Percentiles rank a stretch among this genome's conserved stretches.
These are phyloP conservation scores for Globisporangium apiculatum DNA, from an alignment of 352 stramenopile genomes.

Conservation along the genomic window DNA sequence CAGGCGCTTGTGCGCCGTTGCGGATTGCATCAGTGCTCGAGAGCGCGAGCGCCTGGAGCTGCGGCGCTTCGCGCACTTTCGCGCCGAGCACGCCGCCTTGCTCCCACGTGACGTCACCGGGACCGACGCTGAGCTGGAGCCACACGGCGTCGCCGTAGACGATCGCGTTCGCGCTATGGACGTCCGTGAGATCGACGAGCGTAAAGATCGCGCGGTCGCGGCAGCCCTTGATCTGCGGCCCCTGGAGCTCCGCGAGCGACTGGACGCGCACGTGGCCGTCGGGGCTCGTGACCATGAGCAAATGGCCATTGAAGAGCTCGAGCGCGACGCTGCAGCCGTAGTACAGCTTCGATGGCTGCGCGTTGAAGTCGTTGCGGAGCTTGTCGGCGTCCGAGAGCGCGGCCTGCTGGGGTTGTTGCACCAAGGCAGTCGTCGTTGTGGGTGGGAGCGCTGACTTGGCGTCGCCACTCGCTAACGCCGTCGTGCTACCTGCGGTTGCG, in stretches of 20 bases:
- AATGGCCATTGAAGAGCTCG: conserved; percentile 68
- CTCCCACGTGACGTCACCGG: conserved; percentile 64
- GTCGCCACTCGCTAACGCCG: no score
- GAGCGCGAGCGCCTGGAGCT: conserved; percentile 56
- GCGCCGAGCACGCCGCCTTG: conserved; percentile 64
- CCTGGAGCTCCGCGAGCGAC: conserved; percentile 50
- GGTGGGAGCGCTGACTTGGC: no score
- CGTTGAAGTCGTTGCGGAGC: conserved; percentile 69
- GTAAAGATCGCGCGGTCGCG: conserved; percentile 65
- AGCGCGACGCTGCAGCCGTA: conserved; percentile 64
- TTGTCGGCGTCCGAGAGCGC: conserved; percentile 45
- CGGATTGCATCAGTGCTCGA: conserved; percentile 40
- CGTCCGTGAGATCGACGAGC: conserved; percentile 53
- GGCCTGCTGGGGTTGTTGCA: neutral
- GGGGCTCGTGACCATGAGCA: conserved; percentile 59
- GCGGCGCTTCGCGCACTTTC: conserved; percentile 64
- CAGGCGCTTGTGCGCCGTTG: conserved; percentile 34
- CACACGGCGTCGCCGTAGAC: conserved; percentile 72
- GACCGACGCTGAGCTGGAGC: conserved; percentile 62
- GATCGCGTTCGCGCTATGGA: conserved; percentile 57
- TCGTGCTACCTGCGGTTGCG: no score
- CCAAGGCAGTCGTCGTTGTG: no score
- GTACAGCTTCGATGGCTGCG: conserved; percentile 46
- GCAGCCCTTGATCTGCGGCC: conserved; percentile 36
- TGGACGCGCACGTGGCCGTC: conserved; percentile 58